Evolutionary conservation across 768 basidiomycete genomes (phyloP), one percentile per base, ranked within the genome.

Genomic region (Pisolithus microcarpus): DNA sequence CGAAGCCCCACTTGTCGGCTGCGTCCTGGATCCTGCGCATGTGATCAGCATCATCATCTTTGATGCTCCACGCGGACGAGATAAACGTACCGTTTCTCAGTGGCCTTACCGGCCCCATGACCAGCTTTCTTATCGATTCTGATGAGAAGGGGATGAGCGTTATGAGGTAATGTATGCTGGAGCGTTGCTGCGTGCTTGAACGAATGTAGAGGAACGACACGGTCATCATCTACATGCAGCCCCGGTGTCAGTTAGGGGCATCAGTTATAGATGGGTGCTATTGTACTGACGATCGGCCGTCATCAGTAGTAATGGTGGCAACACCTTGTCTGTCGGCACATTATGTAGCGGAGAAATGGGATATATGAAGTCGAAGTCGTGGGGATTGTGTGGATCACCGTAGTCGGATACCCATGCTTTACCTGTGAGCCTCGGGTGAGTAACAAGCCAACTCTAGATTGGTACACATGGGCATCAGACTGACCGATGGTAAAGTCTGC

Each of bases 171-270:
- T 1, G 66, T 69, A 61, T 91, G 68, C 61, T 92, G 89, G 36
- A 91, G 70, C n/a, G 81, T 80, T 15, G 90, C 90, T 0, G 84
- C 82, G 46, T 81, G 75, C 67, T 92, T 92, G 77, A 87, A 90
- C 8, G 87, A 87, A 66, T 91, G 90, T 62, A 88, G 70, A 1
- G 87, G 87, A 5, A 91, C 87, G n/a, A 91, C 89, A 31, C 89
- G 83, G 59, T 89, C 87, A 57, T 91, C 89, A 55, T 88, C 87
- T 88, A 58, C 11, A 30, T 34, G 34, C 13, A 37, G 38, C 42
- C 9, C 21, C 21, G 2, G 21, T 23, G 30, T 45, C 43, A 26
- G 43, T 13, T 38, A 1, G n/a, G n/a, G 8, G 11, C 21, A n/a
- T 46, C 21, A 46, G 45, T 11, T 9, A 36, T 44, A n/a, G 19